Evolutionary conservation across 345 rosid species (phyloP).

Genomic region (Rhodomyrtus tomentosa): DNA sequence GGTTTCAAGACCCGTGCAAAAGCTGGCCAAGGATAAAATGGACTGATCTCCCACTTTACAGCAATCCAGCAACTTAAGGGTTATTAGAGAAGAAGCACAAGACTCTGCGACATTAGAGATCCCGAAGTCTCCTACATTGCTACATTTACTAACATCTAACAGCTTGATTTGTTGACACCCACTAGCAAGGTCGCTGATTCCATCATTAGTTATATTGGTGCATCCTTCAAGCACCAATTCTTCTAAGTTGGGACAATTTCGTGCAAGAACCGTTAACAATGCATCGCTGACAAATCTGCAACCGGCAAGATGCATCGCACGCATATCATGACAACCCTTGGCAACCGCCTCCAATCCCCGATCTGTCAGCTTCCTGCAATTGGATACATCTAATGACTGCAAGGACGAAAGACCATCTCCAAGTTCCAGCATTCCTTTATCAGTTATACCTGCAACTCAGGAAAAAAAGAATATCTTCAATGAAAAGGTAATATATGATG

Average conservation of each 20-base stretch:
- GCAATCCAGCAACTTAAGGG: conserved; percentile 76
- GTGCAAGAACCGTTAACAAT: conserved; percentile 37
- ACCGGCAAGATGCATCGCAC: conserved; percentile 47
- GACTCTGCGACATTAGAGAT: conserved; percentile 51
- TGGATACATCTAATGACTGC: conserved; percentile 76
- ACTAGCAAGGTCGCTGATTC: conserved; percentile 51
- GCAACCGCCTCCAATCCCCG: conserved; percentile 74
- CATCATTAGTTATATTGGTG: conserved; percentile 49
- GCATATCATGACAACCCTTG: conserved; percentile 59
- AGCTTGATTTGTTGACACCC: conserved; percentile 50
- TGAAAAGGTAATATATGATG: neutral
- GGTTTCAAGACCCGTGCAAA: conserved; percentile 65
- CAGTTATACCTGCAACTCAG: conserved; percentile 56
- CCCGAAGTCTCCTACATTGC: conserved; percentile 59
- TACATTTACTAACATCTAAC: conserved; percentile 80
- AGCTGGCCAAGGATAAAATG: conserved; percentile 41
- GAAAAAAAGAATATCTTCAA: neutral
- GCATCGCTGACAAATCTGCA: conserved; percentile 61
- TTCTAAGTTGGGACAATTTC: conserved; percentile 46
- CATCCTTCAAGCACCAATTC: conserved; percentile 77
- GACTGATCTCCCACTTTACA: conserved; percentile 65
- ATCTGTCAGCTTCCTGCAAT: conserved; percentile 79
- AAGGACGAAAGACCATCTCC: conserved; percentile 58
- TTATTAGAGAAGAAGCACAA: conserved; percentile 57
- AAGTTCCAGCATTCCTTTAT: conserved; percentile 55